These are phyloP conservation scores for Hygrophila difformis DNA, from an alignment of 257 asterid species.

Conservation along the genomic window DNA sequence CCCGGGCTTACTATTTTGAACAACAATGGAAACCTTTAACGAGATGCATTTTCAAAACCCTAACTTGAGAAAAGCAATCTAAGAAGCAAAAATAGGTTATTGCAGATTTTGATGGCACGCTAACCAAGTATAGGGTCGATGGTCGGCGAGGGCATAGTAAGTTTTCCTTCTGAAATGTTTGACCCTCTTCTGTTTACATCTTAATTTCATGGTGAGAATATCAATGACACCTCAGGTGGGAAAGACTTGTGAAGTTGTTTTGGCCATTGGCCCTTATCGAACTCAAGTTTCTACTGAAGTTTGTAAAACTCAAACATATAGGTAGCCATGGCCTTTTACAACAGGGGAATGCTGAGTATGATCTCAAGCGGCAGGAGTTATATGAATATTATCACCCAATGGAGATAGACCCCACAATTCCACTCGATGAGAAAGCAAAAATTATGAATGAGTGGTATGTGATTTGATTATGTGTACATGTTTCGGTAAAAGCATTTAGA, in stretches of 20 bases:
- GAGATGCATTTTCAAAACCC: no score
- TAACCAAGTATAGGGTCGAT: conserved; percentile 64
- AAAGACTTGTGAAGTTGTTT: conserved; percentile 1
- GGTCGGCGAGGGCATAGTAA: conserved; percentile 85
- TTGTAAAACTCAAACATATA: conserved; percentile 29
- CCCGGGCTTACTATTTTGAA: background rate
- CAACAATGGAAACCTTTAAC: no score
- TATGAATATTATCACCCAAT: conserved; percentile 79
- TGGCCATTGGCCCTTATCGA: background rate
- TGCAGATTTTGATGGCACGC: conserved; percentile 91
- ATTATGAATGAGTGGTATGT: conserved; percentile 96
- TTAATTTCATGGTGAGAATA: no score
- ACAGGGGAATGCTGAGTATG: conserved; percentile 73
- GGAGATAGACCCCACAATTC: conserved; percentile 75
- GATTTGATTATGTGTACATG: conserved; percentile 11
- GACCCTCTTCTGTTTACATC: background rate
- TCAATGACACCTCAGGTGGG: background rate
- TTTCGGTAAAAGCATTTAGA: background rate
- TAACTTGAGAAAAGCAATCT: background rate
- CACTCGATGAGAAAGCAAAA: conserved; percentile 70
- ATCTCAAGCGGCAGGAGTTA: conserved; percentile 67
- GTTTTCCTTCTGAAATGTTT: conserved; percentile 17
- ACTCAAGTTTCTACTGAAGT: conserved; percentile 19
- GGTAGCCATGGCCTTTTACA: conserved; percentile 79
- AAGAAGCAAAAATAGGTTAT: conserved; percentile 41